Conservation (phyloP, 331 rosid genomes). For the Arachis monticola region DNA sequence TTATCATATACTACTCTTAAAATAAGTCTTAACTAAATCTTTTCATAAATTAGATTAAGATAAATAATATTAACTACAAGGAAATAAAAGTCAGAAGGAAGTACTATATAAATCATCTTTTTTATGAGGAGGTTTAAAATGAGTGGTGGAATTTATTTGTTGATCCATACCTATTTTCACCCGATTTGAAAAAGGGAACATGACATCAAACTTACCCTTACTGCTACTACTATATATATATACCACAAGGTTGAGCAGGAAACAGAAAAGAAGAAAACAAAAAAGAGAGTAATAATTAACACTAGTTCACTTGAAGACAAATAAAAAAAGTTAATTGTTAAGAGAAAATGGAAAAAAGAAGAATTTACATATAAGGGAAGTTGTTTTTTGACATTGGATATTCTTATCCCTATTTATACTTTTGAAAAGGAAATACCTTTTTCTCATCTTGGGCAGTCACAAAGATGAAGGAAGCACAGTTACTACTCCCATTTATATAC, state of each 20-base stretch:
- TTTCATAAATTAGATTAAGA: too few species aligned
- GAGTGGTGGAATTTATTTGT: background rate
- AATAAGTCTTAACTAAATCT: too few species aligned
- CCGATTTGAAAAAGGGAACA: background rate
- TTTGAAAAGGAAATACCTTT: constrained; percentile 27
- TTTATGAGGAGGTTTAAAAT: background rate
- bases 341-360: background rate
- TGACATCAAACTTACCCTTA: background rate
- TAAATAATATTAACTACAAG: too few species aligned
- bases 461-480: background rate
- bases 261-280: background rate
- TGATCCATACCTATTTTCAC: background rate
- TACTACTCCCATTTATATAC: background rate
- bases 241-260: background rate
- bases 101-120: background rate
- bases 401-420: constrained; percentile 31
- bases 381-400: background rate
- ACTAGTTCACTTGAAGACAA: background rate
- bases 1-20: too few species aligned
- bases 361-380: constrained; percentile 3
- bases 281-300: background rate
- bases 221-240: background rate
- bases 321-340: background rate
- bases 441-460: constrained; percentile 9
- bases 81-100: too few species aligned